Evolutionary conservation across 2,329 filamentous ascomycete genomes (phyloP), one percentile per base, ranked within the genome.

Genomic region (Cryphonectria carpinicola): DNA sequence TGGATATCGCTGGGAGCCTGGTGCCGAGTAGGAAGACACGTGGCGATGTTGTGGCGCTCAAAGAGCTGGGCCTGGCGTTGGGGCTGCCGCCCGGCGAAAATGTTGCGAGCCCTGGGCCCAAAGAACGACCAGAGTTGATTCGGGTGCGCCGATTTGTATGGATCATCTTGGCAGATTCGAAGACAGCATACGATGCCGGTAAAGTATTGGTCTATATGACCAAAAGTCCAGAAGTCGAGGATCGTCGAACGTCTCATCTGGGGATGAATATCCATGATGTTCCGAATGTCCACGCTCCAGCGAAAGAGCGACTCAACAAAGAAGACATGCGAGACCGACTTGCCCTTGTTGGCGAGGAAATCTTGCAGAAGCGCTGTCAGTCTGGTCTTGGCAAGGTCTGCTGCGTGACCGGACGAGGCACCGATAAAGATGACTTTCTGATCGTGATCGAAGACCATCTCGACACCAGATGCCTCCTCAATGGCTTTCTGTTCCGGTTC

Each of bases 211-310:
- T 69, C 70, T 0, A 58, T 43, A 35, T 65, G 46, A 3, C 67
- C 65, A 52, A 76, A 25, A 4, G 67, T 52, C n/a, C 70, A 37
- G 52, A 75, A 74, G 64, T 80, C 78, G 17, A 80, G 67, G 19
- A 80, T 74, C 28, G 77, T 77, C 17, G 77, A 77, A 0, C 72
- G 74, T 3, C 75, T 70, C 43, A 80, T 73, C 52, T 46, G 66
- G 1, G 74, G 75, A 46, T 79, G 75, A 66, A 80, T 76, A 65
- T 77, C 76, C 17, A 74, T 73, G 68, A 77, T 74, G 68, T 75
- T 76, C 5, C 78, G 77, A 6, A 74, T 71, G 37, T 80, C 79
- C 2, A 77, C 76, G 13, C 35, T 46, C 39, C 56, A 67, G 25
- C 41, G 25, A 17, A 32, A n/a, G 22, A 17, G 43, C 13, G 25